Conservation (phyloP, 305 asterid species). For the Fraxinus baroniana region DNA sequence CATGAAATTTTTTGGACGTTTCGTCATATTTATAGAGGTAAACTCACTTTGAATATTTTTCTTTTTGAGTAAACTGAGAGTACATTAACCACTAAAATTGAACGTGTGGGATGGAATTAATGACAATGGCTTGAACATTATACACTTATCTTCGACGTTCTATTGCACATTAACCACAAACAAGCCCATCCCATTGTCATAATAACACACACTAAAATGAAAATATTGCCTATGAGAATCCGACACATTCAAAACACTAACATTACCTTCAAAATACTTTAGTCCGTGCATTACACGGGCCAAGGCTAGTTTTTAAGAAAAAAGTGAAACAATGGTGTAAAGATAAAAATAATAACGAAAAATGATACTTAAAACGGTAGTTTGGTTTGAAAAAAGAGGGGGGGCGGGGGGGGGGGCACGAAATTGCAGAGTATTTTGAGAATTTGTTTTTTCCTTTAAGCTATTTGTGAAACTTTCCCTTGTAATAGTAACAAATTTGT, state of each 20-base stretch:
- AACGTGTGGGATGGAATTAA: neutral
- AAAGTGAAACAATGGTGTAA: neutral
- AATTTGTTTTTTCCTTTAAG: neutral
- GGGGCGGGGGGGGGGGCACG: too few species aligned
- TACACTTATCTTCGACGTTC: too few species aligned
- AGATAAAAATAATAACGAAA: neutral
- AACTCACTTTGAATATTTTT: slow-evolving; percentile 22
- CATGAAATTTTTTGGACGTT: slow-evolving; percentile 85
- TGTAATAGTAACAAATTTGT: neutral
- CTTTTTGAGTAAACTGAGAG: neutral
- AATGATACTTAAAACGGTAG: neutral
- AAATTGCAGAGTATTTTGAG: too few species aligned
- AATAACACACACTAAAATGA: too few species aligned
- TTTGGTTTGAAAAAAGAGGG: neutral
- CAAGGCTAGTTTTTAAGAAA: too few species aligned
- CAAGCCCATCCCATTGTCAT: too few species aligned
- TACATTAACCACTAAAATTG: neutral
- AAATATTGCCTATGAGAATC: too few species aligned
- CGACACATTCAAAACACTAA: too few species aligned
- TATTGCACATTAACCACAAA: too few species aligned
- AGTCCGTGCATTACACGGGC: too few species aligned
- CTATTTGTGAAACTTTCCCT: neutral
- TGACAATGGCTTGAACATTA: neutral
- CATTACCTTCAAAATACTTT: too few species aligned
- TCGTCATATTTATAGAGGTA: slow-evolving; percentile 95